Evolutionary conservation across 2,329 filamentous ascomycete species (phyloP).

Genomic region (Arthrobotrys megalospora): DNA sequence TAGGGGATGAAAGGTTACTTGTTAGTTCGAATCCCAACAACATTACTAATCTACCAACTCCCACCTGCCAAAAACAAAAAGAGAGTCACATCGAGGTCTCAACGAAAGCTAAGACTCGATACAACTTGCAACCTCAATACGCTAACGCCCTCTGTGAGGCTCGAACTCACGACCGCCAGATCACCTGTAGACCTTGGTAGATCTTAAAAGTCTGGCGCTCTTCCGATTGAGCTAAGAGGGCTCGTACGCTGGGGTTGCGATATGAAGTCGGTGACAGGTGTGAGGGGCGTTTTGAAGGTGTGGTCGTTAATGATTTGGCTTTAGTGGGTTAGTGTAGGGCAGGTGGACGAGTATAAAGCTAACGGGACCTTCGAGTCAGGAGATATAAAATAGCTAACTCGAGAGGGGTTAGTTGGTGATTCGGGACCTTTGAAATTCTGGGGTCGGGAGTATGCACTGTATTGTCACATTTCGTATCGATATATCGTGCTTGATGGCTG

Average conservation of each 20-base stretch:
- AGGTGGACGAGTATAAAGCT: not conserved
- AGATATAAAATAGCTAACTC: conserved; percentile 11
- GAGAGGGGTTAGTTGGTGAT: not conserved
- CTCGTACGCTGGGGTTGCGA: conserved; percentile 9
- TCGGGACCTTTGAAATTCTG: conserved; percentile 10
- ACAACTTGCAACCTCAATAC: conserved; percentile 2
- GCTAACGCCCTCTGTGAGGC: conserved; percentile 39
- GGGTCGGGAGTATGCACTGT: conserved; percentile 19
- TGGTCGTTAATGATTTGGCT: not conserved
- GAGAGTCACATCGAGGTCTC: not conserved
- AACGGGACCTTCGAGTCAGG: conserved; percentile 13
- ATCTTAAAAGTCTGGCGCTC: conserved; percentile 51
- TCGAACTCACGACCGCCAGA: conserved; percentile 49
- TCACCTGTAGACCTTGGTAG: not conserved
- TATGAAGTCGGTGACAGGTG: conserved; percentile 18
- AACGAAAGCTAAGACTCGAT: not conserved
- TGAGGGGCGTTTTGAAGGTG: conserved; percentile 19
- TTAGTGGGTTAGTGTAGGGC: not conserved
- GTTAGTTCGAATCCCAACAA: conserved; percentile 1
- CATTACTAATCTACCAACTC: not conserved
- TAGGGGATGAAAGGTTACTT: not conserved
- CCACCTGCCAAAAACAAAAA: conserved; percentile 24
- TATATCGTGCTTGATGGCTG: conserved; percentile 25
- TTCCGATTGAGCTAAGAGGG: conserved; percentile 50
- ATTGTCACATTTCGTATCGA: conserved; percentile 24